These are phyloP conservation scores for Gossypium ekmanianum DNA, from an alignment of 345 rosid genomes.

Conservation along the genomic window DNA sequence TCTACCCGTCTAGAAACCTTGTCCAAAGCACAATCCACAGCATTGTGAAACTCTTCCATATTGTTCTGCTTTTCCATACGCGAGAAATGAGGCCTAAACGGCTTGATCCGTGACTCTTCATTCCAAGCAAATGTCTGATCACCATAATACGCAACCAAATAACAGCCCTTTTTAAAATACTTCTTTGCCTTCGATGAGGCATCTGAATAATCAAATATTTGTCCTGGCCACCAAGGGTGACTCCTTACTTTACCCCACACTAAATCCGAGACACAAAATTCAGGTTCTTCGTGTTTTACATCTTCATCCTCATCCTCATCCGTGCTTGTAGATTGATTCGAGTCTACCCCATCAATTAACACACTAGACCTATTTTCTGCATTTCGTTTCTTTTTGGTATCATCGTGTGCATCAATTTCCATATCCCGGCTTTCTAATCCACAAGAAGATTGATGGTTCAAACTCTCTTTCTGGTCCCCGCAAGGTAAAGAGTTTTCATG, in stretches of 20 bases:
- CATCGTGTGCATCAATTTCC: conserved; percentile 19
- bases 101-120: conserved; percentile 55
- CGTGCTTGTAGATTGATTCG: conserved; percentile 6
- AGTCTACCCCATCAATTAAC: conserved; percentile 25
- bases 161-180: conserved; percentile 49
- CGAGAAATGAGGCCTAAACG: conserved; percentile 49
- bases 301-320: conserved; percentile 6
- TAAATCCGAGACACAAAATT: conserved; percentile 46
- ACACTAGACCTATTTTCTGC: conserved; percentile 8
- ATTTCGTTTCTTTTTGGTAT: conserved; percentile 9
- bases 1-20: conserved; percentile 73
- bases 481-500: background rate
- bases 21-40: conserved; percentile 64
- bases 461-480: background rate
- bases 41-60: conserved; percentile 40
- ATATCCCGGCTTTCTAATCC: conserved; percentile 17
- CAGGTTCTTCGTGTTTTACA: conserved; percentile 13
- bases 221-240: conserved; percentile 98
- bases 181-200: conserved; percentile 57
- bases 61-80: conserved; percentile 61
- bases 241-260: conserved; percentile 91
- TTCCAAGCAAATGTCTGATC: conserved; percentile 77
- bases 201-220: conserved; percentile 51
- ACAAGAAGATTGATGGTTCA: background rate
- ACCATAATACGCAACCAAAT: conserved; percentile 65